Base-by-base conservation (phyloP, 345 rosid species). In the Durio zibethinus region DNA sequence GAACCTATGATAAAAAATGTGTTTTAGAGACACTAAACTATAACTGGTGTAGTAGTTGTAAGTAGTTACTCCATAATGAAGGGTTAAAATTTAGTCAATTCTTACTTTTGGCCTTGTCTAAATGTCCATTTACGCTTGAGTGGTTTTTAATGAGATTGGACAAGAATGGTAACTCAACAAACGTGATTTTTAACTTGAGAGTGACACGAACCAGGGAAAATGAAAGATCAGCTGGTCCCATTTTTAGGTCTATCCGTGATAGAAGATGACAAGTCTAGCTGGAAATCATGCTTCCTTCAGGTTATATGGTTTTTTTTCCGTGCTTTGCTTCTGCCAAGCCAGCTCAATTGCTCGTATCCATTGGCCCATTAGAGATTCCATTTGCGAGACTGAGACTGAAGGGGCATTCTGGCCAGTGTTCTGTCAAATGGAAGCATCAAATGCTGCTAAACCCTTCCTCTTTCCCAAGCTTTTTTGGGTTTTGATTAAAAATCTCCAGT, bases 251-350 rank as follows among this genome's bases (percentile, higher is more conserved):
- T 25, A 3, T 21, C 2, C 16, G 36, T 53, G 60, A 16, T 42
- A 14, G 77, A 70, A 54, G 38, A 11, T 66, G 57, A 35, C 23
- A 10, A 35, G 59, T 33, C 75, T 71, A 75, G 81, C 79, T 72
- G 82, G 74, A 66, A 23, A 35, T 60, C 62, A 45, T 54, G 56
- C 59, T 53, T 47, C 40, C 47, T 67, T 67, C 2, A 10, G 70
- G 21, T 60, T 59, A 21, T 35, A 69, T 53, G 78, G 72, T 74
- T 14, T 38, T 20, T 40, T 69, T 15, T 25, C 27, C 54, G 18
- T 48, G 82, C 50, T 74, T 65, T 18, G 61, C 23, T 65, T 35
- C 36, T 36, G 77, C 60, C 69, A 21, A 20, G 69, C 78, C 61
- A 70, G 77, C 77, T 80, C 66, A 40, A 60, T 59, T 59, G 33